Base-by-base conservation (phyloP, 495 filamentous ascomycete species). In the Lindgomyces ingoldianus region DNA sequence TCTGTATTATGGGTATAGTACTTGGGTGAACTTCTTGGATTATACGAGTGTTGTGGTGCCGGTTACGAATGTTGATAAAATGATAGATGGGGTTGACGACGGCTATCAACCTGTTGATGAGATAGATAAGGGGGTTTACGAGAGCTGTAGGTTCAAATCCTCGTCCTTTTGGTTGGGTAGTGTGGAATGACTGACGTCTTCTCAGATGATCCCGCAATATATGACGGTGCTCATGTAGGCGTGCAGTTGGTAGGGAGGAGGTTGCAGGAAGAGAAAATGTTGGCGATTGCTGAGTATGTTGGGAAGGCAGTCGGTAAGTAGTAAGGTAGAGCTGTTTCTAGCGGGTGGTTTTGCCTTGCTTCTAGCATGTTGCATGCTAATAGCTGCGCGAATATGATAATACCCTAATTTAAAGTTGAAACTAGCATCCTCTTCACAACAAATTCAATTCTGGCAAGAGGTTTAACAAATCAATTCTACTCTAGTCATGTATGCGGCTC, bases 41-140 rank as follows among this genome's bases (percentile, higher is more conserved):
- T 87, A 87, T 60, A 83, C 80, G 21, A 74, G 76, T 25, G 78
- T 84, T 2, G 75, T 80, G n/a, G 67, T 88, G 51, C 85, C 85
- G 2, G 83, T 88, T 3, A 85, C 82, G 0, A 78, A 71, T 19
- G 82, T 78, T 3, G 80, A 85, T 61, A 83, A 85, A 70, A 67
- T 57, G 1, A 50, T 86, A 4, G 85, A 88, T 75, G 70, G 75
- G 52, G 73, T 78, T 9, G 70, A 74, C 12, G 58, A 73, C 9
- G 66, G 62, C 0, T 79, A 74, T 60, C 64, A 73, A 54, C 75
- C 79, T 19, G 10, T 77, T 22, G 70, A 72, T 60, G 79, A 82
- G 18, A 30, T 71, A 1, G 84, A 84, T 65, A 72, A 74, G 39
- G 56, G 70, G 29, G 76, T 75, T 6, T 75, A 80, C 21, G 78